Percentiles rank a stretch among this genome's conserved stretches.
Conservation (phyloP, 495 filamentous ascomycete genomes). For the Pyronema domesticum region DNA sequence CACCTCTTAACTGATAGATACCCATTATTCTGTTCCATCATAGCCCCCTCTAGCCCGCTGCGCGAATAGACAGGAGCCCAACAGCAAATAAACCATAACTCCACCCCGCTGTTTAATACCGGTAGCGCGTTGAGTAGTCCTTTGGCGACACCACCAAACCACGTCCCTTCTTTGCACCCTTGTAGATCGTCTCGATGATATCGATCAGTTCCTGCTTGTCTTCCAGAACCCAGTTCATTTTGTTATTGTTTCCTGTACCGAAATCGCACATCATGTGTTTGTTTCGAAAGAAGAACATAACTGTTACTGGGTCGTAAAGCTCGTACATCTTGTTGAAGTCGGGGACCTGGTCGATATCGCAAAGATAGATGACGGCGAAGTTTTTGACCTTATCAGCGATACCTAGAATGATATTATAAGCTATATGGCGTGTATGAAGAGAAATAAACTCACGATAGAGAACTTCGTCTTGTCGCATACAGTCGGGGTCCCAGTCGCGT, state of each 20-base stretch:
- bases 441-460: constrained; percentile 48
- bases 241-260: constrained; percentile 97
- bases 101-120: constrained; percentile 13
- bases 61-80: no score
- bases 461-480: constrained; percentile 89
- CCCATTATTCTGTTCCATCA: no score
- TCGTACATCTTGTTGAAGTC: constrained; percentile 91
- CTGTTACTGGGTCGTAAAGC: constrained; percentile 41
- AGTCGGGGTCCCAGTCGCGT: constrained; percentile 55
- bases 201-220: constrained; percentile 98
- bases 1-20: no score
- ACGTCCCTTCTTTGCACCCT: constrained; percentile 88
- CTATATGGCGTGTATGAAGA: constrained; percentile 6
- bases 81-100: not conserved
- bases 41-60: no score
- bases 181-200: constrained; percentile 95
- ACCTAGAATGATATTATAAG: constrained; percentile 10
- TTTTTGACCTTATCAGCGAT: constrained; percentile 73
- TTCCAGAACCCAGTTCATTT: constrained; percentile 90
- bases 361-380: constrained; percentile 89
- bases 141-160: constrained; percentile 94
- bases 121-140: constrained; percentile 30
- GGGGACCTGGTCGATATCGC: constrained; percentile 86
- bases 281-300: constrained; percentile 90
- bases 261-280: constrained; percentile 99